Base-by-base conservation (phyloP, 2,329 filamentous ascomycete genomes). In the Ilyonectria sp. region DNA sequence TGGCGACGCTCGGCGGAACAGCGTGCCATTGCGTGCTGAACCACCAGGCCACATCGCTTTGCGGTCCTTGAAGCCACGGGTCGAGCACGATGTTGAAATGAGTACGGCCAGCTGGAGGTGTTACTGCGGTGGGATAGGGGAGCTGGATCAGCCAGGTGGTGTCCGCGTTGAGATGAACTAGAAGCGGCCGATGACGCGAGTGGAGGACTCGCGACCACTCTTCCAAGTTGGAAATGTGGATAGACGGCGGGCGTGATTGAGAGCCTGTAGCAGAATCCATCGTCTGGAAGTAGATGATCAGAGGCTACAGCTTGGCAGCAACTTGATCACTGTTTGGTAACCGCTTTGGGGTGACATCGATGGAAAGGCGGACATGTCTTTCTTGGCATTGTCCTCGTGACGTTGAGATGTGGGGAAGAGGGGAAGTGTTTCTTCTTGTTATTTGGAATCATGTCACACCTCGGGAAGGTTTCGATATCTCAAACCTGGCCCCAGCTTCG, bases 161-260 rank as follows among this genome's bases (percentile, higher is more conserved):
- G 79, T 92, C 90, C 71, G 87, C 90, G 77, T 92, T 92, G 35
- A 92, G 82, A 77, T 92, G 90, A 59, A 88, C 87, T 9, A 93
- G 83, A 46, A 92, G 68, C 15, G 82, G 80, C 13, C 78, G 76
- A 3, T 57, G 67, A 2, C 60, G 49, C 33, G 61, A 44, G 65
- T 62, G 70, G 15, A 74, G 73, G 21, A 70, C 61, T 23, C n/a
- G 37, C 6, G 73, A 53, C 73, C 74, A 77, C 47, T 59, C 50
- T 26, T 69, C 35, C 10, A 43, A 17, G 15, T 43, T 43, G 40
- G 17, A 7, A 3, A 43, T n/a, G 15, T n/a, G 15, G 40, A 43
- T 2, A 3, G 40, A n/a, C 8, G 15, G 40, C 6, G 40, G 17
- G 17, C 6, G 3, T 43, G 40, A 6, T 43, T n/a, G 40, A n/a